Conservation (phyloP, 1,284 basidiomycete species). For the Vanrija pseudolonga region DNA sequence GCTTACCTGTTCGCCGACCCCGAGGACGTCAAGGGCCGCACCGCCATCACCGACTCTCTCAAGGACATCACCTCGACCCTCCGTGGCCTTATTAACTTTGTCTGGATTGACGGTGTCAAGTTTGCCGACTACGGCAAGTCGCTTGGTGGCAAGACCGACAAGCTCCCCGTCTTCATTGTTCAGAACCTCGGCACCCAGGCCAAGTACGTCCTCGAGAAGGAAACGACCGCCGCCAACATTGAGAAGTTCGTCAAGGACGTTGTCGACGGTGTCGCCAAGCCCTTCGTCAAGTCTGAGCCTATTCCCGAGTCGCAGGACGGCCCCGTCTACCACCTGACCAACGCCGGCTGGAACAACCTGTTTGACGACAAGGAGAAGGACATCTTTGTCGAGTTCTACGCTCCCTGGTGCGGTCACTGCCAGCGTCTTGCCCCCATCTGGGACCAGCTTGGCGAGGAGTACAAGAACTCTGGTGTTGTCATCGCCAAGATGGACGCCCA, state of each 20-base stretch:
- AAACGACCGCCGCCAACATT: slow-evolving; percentile 51
- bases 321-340: slow-evolving; percentile 78
- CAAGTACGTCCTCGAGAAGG: slow-evolving; percentile 77
- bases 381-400: slow-evolving; percentile 95
- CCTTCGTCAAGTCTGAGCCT: slow-evolving; percentile 86
- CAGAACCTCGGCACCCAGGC: slow-evolving; percentile 79
- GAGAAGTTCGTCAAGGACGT: slow-evolving; percentile 66
- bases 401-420: slow-evolving; percentile 72
- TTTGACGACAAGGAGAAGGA: slow-evolving; percentile 86
- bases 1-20: slow-evolving; percentile 95
- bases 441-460: slow-evolving; percentile 87
- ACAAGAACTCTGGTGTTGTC: slow-evolving; percentile 71
- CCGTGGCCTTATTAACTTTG: slow-evolving; percentile 92
- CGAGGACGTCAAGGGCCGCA: slow-evolving; percentile 56
- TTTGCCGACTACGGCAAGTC: slow-evolving; percentile 95
- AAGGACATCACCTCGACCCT: slow-evolving; percentile 71
- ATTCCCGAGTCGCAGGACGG: slow-evolving; percentile 80
- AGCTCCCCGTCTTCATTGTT: slow-evolving; percentile 92
- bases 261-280: slow-evolving; percentile 67
- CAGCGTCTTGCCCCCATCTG: slow-evolving; percentile 82
- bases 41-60: slow-evolving; percentile 65
- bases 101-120: slow-evolving; percentile 95
- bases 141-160: slow-evolving; percentile 72
- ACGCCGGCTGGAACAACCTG: slow-evolving; percentile 83
- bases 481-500: slow-evolving; percentile 96